Base-by-base conservation (phyloP, 2,329 filamentous ascomycete species). In the Diplodia intermedia region DNA sequence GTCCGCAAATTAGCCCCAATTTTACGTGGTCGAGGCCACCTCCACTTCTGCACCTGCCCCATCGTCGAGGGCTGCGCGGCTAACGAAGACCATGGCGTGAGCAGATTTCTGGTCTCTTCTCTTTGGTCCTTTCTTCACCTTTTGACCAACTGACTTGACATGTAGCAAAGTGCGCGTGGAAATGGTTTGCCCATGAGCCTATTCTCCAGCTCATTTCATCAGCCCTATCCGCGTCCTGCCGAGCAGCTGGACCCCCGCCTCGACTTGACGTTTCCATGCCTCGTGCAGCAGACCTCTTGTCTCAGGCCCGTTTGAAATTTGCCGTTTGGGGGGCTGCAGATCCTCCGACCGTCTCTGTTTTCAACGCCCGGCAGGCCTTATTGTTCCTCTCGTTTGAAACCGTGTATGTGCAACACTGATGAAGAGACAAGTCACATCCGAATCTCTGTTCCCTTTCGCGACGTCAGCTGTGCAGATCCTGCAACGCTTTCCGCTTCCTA, bases 1-100 rank as follows among this genome's bases (percentile, higher is more conserved):
- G 47, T 38, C 43, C 47, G 60, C 47, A 63, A 63, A 63, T 63
- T 52, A 63, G 18, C 15, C 36, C 47, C n/a, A 52, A 52, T 63
- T 52, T 50, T 26, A 12, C 29, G 43, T 47, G 29, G 56, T 20
- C 43, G 43, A 50, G 26, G 29, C 57, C 38, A 20, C 55, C n/a
- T 38, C 36, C 14, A n/a, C 38, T 5, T 29, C 29, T 18, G 31
- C 31, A n/a, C 31, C 14, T 14, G 12, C 8, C 53, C 29, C 53
- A 26, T 29, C 52, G 5, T 29, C 49, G 26, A 53, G 52, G 12
- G 52, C 29, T 18, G 52, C 9, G 33, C 33, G 33, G 33, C 33
- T 36, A 36, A 36, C 2, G 33, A 11, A 8, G 33, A 36, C 3
- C 23, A 36, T 12, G 9, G 33, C 11, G 33, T 36, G 33, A 11